Evolutionary conservation across 768 basidiomycete species (phyloP).

Genomic region (Serendipita vermifera): DNA sequence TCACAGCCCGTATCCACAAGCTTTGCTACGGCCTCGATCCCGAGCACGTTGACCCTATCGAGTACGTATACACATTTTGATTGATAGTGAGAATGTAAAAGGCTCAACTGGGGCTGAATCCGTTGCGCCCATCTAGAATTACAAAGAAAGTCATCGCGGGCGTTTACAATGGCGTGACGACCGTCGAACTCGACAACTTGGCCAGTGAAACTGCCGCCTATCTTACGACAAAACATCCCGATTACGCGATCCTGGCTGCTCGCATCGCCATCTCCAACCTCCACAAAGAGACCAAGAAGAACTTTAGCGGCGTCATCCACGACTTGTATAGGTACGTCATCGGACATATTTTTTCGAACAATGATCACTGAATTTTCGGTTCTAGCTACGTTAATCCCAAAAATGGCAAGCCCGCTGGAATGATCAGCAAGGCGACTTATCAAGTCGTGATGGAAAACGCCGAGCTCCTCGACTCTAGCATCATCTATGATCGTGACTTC

Average conservation of each 20-base stretch:
- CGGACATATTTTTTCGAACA: neutral
- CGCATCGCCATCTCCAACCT: conserved; percentile 97
- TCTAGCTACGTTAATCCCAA: conserved; percentile 72
- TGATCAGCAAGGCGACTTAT: conserved; percentile 87
- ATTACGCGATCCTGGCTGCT: conserved; percentile 96
- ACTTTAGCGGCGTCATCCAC: conserved; percentile 79
- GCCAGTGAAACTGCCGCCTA: conserved; percentile 96
- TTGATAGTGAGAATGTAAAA: neutral
- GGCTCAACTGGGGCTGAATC: neutral
- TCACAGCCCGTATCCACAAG: conserved; percentile 75
- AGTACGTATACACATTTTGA: conserved; percentile 38
- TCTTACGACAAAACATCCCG: conserved; percentile 92
- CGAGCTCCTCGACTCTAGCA: conserved; percentile 73
- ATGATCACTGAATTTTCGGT: no score
- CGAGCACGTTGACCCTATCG: conserved; percentile 86
- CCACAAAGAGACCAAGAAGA: conserved; percentile 99
- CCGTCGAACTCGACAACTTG: conserved; percentile 93
- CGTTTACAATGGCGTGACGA: conserved; percentile 92
- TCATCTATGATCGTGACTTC: conserved; percentile 98
- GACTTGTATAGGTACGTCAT: conserved; percentile 72
- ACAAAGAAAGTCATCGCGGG: conserved; percentile 88
- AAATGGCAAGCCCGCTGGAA: conserved; percentile 70
- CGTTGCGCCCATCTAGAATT: conserved; percentile 35
- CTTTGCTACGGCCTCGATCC: conserved; percentile 92
- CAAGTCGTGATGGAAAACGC: conserved; percentile 70